Base-by-base conservation (phyloP, 345 rosid genomes). In the Pistacia vera region DNA sequence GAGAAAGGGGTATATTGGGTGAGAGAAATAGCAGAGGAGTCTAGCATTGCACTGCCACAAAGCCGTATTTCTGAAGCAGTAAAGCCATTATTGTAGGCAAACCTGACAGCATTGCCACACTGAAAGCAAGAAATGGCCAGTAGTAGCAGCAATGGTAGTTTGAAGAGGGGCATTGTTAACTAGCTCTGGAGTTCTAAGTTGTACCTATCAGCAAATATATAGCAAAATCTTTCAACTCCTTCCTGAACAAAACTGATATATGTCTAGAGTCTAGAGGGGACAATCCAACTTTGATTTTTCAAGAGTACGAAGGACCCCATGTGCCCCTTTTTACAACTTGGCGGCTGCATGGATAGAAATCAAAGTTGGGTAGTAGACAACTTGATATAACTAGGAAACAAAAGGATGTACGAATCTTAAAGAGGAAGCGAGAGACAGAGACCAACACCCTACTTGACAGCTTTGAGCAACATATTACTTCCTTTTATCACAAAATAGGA, bases 41-140 rank as follows among this genome's bases (percentile, higher is more conserved):
- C 76, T 70, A 12, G 83, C 72, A 41, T 81, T 81, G 66, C 78
- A 59, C 30, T 83, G 81, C 70, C 69, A 71, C 0, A 72, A 2
- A 54, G 75, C 58, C 14, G 18, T n/a, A 61, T 2, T 28, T 49
- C 62, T 52, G 6, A 22, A 28, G 77, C 35, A 76, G 76, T 78
- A 41, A 81, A 83, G 78, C 58, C 2, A 10, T 58, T 1, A 10
- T 74, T 33, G 59, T 78, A 81, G 25, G 68, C 68, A 76, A 83
- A 68, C 25, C 46, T 79, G 60, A 78, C 70, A 28, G 84, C 72
- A 44, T 12, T 48, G 1, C 18, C 28, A 1, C 30, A 73, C 64
- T 1, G 28, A 57, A 56, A 51, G 65, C 68, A 18, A 59, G 20
- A 66, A 8, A 30, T 30, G 33, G 72, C 69, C 75, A 30, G 33